phyloP scores from a whole-genome alignment of 768 basidiomycete species.

The Hygrocybe coccinea region DNA sequence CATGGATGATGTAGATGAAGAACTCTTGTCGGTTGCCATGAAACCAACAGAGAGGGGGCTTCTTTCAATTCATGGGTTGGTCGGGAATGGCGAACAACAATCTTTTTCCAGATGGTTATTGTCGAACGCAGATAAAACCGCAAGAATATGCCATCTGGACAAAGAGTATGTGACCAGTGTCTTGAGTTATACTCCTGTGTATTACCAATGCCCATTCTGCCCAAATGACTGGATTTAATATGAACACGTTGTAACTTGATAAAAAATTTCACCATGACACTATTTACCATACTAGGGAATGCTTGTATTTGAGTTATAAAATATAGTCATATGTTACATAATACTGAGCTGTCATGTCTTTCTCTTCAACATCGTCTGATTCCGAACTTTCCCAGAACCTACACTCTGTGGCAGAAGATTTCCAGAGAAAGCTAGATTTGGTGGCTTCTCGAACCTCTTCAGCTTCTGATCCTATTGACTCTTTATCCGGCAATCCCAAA shows the following conservation, averaged over 20 bases:
- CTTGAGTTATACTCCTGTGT: neutral
- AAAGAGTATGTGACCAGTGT: neutral
- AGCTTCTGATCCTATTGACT: neutral
- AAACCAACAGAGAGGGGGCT: neutral
- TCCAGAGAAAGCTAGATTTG: neutral
- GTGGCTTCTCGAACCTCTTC: neutral
- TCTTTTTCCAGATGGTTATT: neutral
- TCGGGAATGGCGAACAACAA: neutral
- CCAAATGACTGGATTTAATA: neutral
- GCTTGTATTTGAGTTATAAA: too few relatives aligned
- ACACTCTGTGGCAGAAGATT: neutral
- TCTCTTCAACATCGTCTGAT: too few relatives aligned
- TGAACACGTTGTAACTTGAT: too few relatives aligned
- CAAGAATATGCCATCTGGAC: neutral
- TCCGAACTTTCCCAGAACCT: neutral
- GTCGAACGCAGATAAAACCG: neutral
- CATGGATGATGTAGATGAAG: neutral
- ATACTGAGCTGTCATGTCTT: too few relatives aligned
- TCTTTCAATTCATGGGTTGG: neutral
- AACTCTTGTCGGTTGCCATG: neutral
- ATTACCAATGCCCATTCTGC: neutral
- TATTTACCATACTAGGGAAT: too few relatives aligned
- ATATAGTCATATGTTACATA: too few relatives aligned
- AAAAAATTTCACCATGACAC: too few relatives aligned
- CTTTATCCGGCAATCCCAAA: neutral